Evolutionary conservation across 2,329 filamentous ascomycete species (phyloP), one percentile per base, ranked within the genome.

Genomic region (Venturia asperata): DNA sequence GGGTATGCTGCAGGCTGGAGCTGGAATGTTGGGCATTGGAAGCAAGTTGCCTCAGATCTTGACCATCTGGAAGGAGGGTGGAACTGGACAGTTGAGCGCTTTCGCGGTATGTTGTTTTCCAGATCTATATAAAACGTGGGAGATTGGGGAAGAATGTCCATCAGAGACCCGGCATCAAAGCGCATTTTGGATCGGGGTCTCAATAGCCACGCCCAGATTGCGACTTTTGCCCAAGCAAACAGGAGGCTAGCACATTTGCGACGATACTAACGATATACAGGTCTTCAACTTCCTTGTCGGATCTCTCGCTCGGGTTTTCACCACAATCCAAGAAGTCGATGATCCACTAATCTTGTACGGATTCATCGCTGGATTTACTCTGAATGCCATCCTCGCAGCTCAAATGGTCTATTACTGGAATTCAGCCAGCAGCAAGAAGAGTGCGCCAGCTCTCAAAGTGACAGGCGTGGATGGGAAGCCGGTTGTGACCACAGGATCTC

Each of bases 401-500:
- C 94, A 99, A 80, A 94, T 99, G 89, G 74, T 96, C 37, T 96
- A 92, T 79, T 97, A 97, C 82, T 99, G 94, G 94, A 96, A 97
- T 72, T 79, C 76, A 62, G 75, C 81, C 3, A 70, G 74, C 37
- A 76, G 74, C 68, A 74, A 77, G 56, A 74, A 73, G 66, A 75
- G 66, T 15, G 73, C 76, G 66, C 73, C 75, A 66, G 74, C 74
- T 2, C 71, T 76, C 45, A 72, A 74, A 61, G 71, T 74, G 19
- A 72, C 75, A 19, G 74, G 63, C 69, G 72, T 17, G 71, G 69
- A 43, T 65, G 67, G 64, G 71, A 69, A 64, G 69, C 72, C 68
- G 66, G 77, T 73, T 34, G 77, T 74, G 27, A 42, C 9, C 52
- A 78, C 77, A 15, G 76, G 78, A 19, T 77, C 76, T 34, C 78